Evolutionary conservation across 2,329 filamentous ascomycete species (phyloP).

Genomic region (Phyllachora maydis): DNA sequence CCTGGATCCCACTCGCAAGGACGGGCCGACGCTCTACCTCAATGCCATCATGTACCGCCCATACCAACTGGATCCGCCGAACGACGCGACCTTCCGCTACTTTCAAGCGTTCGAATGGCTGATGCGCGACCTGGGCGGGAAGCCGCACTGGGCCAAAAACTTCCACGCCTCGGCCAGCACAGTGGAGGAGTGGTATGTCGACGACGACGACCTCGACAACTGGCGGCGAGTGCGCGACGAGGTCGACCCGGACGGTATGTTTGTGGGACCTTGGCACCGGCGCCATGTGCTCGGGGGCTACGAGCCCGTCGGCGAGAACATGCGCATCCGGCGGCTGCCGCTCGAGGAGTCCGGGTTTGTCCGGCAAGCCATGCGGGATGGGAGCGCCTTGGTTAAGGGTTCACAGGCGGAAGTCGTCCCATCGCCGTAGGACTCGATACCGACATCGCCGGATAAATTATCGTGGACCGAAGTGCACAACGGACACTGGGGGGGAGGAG

Average conservation of each 20-base stretch:
- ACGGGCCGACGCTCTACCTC: constrained; percentile 53
- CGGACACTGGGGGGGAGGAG: no score
- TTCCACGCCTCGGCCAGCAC: constrained; percentile 36
- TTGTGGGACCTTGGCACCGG: constrained; percentile 77
- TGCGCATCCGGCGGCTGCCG: constrained; percentile 4
- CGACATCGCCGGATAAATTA: no score
- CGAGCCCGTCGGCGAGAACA: neutral
- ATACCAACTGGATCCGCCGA: constrained; percentile 49
- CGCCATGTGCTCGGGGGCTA: constrained; percentile 32
- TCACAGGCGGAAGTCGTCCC: constrained; percentile 4
- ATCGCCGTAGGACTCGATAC: no score
- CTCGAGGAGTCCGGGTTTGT: constrained; percentile 10
- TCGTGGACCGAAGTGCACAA: no score
- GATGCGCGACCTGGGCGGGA: constrained; percentile 56
- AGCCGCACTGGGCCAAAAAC: constrained; percentile 71
- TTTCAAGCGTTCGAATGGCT: constrained; percentile 68
- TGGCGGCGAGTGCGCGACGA: constrained; percentile 43
- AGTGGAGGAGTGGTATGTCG: constrained; percentile 39
- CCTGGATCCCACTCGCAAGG: constrained; percentile 40
- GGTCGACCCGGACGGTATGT: constrained; percentile 56
- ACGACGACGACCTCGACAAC: constrained; percentile 31
- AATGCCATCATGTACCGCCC: constrained; percentile 66
- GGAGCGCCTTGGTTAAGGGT: constrained; percentile 6
- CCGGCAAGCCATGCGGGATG: constrained; percentile 3
- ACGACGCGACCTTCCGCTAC: constrained; percentile 36